Percentiles rank a stretch among this genome's conserved stretches.
Evolutionary conservation across 768 basidiomycete species (phyloP).

Genomic region (Lentinula boryana): DNA sequence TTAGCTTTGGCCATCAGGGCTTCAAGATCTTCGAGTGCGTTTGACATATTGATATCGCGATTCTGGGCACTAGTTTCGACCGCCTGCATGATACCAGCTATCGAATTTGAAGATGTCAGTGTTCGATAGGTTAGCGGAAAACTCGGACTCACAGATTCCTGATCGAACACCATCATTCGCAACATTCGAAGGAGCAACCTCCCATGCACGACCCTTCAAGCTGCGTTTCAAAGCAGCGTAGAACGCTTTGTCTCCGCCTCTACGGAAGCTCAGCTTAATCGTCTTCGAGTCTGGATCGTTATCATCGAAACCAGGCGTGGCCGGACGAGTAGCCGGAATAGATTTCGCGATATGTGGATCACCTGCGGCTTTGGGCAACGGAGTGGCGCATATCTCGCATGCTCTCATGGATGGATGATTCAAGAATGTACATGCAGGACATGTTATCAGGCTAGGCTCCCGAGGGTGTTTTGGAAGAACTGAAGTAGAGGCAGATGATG

Average conservation of each 20-base stretch:
- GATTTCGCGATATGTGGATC: conserved; percentile 34
- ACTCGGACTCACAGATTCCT: conserved; percentile 42
- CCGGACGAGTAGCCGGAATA: conserved; percentile 60
- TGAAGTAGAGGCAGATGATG: conserved; percentile 32
- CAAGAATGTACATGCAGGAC: conserved; percentile 87
- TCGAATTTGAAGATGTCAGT: background rate
- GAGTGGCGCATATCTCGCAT: conserved; percentile 86
- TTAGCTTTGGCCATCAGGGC: conserved; percentile 86
- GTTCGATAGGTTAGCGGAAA: background rate
- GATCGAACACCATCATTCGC: conserved; percentile 22
- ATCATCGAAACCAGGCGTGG: conserved; percentile 40
- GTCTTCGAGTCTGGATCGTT: conserved; percentile 33
- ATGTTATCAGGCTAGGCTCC: conserved; percentile 43
- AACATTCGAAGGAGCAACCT: conserved; percentile 25
- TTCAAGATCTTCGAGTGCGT: conserved; percentile 83
- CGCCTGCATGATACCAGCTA: conserved; percentile 78
- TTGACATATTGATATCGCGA: conserved; percentile 59
- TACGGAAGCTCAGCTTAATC: conserved; percentile 85
- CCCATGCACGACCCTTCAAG: conserved; percentile 72
- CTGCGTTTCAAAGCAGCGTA: conserved; percentile 73
- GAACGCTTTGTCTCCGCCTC: conserved; percentile 81
- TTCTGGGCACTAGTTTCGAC: conserved; percentile 65
- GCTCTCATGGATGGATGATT: conserved; percentile 68
- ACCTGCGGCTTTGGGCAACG: conserved; percentile 36
- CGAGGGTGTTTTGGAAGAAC: conserved; percentile 11